A percentile compares a stretch with the other conserved stretches of the same genome.
Conservation (phyloP, 768 basidiomycete species). For the Fomitopsis serialis region DNA sequence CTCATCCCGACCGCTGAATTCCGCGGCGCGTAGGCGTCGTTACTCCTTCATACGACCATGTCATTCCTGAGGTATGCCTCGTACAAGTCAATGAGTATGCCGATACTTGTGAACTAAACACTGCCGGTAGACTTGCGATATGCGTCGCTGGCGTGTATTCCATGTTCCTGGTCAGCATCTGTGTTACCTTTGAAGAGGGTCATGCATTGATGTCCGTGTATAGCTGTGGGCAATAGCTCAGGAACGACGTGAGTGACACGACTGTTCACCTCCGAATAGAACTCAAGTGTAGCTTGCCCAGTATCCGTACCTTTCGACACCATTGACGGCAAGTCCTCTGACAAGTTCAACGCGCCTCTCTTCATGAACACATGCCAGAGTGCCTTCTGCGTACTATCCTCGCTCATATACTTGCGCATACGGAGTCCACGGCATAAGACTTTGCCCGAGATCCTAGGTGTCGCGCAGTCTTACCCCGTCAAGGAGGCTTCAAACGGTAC, state of each 20-base stretch:
- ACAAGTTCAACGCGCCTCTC: constrained; percentile 81
- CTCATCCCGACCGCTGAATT: neutral
- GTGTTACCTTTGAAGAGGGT: neutral
- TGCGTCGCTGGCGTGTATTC: constrained; percentile 89
- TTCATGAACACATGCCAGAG: constrained; percentile 87
- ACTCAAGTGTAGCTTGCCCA: constrained; percentile 19
- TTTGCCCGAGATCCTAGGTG: constrained; percentile 54
- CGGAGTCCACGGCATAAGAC: constrained; percentile 52
- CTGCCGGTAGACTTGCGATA: constrained; percentile 38
- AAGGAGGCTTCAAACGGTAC: constrained; percentile 20
- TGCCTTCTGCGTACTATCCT: constrained; percentile 67
- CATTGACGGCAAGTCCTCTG: constrained; percentile 51
- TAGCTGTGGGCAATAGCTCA: constrained; percentile 92
- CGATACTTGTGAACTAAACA: too few relatives aligned
- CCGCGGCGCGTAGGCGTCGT: neutral
- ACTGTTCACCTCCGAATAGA: neutral
- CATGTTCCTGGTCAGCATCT: constrained; percentile 75
- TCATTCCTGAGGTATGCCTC: neutral
- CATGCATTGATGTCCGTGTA: neutral
- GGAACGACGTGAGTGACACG: constrained; percentile 66
- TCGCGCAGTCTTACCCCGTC: constrained; percentile 31
- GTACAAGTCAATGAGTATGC: neutral
- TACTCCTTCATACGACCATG: neutral
- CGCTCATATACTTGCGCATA: constrained; percentile 68
- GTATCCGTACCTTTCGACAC: constrained; percentile 83